These are phyloP conservation scores for Candida succiphila DNA, from an alignment of 805 yeast species.

Conservation along the genomic window DNA sequence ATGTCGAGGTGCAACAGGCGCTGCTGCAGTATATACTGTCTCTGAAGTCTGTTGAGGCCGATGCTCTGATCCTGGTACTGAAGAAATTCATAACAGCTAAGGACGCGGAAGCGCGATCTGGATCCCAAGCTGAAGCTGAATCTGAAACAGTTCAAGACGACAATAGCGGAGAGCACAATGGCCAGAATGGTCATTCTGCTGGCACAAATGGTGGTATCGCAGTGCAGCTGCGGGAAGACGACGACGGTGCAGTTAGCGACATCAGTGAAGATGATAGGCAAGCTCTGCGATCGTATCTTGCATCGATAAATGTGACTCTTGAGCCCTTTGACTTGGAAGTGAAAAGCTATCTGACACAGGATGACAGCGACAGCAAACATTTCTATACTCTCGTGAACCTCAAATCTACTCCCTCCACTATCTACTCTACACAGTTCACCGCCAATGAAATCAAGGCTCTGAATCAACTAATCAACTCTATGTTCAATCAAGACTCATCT, in stretches of 20 bases:
- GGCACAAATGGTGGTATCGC: neutral
- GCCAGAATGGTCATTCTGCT: neutral
- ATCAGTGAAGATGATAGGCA: neutral
- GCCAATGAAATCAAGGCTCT: slow-evolving; percentile 33
- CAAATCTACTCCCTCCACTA: slow-evolving; percentile 26
- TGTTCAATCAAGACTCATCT: slow-evolving; percentile 20
- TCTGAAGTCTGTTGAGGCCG: slow-evolving; percentile 3
- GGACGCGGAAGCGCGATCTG: too few relatives aligned
- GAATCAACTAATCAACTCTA: slow-evolving; percentile 32
- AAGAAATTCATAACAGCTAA: too few relatives aligned
- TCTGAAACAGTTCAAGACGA: too few relatives aligned
- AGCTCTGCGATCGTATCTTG: neutral
- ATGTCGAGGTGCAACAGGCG: slow-evolving; percentile 2
- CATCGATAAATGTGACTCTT: too few relatives aligned
- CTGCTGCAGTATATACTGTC: slow-evolving; percentile 9
- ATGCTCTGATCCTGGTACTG: neutral
- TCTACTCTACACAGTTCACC: slow-evolving; percentile 23
- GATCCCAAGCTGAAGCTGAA: too few relatives aligned
- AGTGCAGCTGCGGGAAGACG: neutral
- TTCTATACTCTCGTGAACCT: slow-evolving; percentile 32
- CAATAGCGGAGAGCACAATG: neutral
- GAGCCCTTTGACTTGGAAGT: slow-evolving; percentile 34
- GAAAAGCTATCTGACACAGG: slow-evolving; percentile 18
- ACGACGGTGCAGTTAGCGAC: neutral
- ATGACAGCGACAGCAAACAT: slow-evolving; percentile 20